phyloP scores from a whole-genome alignment of 2,329 filamentous ascomycete species.

The Aureobasidium musti region DNA sequence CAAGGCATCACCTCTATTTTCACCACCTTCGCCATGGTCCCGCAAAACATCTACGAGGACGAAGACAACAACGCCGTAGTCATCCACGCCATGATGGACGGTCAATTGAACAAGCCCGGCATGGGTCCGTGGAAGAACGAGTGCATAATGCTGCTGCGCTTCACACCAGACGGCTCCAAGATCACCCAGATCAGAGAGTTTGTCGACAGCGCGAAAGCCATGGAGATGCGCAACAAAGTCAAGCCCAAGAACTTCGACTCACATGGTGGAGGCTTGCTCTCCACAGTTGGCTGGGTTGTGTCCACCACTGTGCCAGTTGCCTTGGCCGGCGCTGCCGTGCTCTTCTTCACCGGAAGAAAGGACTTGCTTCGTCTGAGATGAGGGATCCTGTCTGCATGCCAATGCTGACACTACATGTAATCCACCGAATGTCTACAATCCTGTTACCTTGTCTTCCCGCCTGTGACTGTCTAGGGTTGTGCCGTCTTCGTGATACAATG shows the following conservation, averaged over 20 bases:
- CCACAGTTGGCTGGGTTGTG: constrained; percentile 9
- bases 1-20: constrained; percentile 48
- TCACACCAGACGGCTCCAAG: constrained; percentile 31
- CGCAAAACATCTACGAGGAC: constrained; percentile 43
- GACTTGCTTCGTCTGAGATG: constrained; percentile 16
- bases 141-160: constrained; percentile 33
- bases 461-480: neutral
- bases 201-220: constrained; percentile 46
- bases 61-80: constrained; percentile 42
- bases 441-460: constrained; percentile 13
- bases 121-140: constrained; percentile 34
- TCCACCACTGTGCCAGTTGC: constrained; percentile 13
- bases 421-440: constrained; percentile 10
- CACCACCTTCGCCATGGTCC: constrained; percentile 46
- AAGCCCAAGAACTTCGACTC: constrained; percentile 38
- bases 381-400: neutral
- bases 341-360: constrained; percentile 23
- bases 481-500: constrained; percentile 10
- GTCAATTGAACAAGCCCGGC: constrained; percentile 33
- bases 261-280: neutral
- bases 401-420: constrained; percentile 23
- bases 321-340: constrained; percentile 22
- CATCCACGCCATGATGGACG: constrained; percentile 44
- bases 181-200: constrained; percentile 44
- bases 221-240: constrained; percentile 44